Evolutionary conservation across 2,329 filamentous ascomycete genomes (phyloP).

Genomic region (Fusarium dimerum): DNA sequence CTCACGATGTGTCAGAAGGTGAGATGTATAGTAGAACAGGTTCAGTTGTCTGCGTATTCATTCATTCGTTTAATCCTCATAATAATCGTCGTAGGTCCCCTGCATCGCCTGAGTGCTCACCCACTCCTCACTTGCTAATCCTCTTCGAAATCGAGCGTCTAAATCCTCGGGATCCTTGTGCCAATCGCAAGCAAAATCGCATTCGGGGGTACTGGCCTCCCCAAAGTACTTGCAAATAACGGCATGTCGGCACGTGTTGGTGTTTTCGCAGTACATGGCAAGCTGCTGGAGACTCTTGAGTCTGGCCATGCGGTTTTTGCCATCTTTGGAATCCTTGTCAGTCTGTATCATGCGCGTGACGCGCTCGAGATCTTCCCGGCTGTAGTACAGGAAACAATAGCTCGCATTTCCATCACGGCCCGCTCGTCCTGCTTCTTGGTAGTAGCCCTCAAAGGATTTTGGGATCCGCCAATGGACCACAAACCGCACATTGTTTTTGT

Average conservation of each 20-base stretch:
- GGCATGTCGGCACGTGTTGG: conserved; percentile 71
- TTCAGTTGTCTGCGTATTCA: too few relatives aligned
- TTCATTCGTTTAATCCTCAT: conserved; percentile 42
- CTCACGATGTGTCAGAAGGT: too few relatives aligned
- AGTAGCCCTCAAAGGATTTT: conserved; percentile 93
- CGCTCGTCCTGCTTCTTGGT: conserved; percentile 91
- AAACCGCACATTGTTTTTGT: conserved; percentile 92
- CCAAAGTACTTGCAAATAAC: conserved; percentile 78
- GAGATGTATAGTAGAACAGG: too few relatives aligned
- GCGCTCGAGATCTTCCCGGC: conserved; percentile 79
- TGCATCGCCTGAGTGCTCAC: conserved; percentile 63
- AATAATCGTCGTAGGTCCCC: conserved; percentile 57
- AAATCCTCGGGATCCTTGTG: conserved; percentile 68
- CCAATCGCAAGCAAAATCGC: conserved; percentile 76
- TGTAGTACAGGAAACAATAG: conserved; percentile 89
- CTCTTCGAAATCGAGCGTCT: conserved; percentile 55
- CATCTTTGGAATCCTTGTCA: conserved; percentile 38
- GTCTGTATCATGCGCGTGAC: conserved; percentile 59
- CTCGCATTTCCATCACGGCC: conserved; percentile 87
- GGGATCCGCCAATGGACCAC: conserved; percentile 94
- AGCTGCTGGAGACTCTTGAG: conserved; percentile 67
- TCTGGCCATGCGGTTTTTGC: conserved; percentile 50
- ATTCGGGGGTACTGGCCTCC: conserved; percentile 58
- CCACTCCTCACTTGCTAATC: conserved; percentile 62
- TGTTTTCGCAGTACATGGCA: conserved; percentile 80